Conservation (phyloP, 305 asterid species). For the Solanum hybrid region DNA sequence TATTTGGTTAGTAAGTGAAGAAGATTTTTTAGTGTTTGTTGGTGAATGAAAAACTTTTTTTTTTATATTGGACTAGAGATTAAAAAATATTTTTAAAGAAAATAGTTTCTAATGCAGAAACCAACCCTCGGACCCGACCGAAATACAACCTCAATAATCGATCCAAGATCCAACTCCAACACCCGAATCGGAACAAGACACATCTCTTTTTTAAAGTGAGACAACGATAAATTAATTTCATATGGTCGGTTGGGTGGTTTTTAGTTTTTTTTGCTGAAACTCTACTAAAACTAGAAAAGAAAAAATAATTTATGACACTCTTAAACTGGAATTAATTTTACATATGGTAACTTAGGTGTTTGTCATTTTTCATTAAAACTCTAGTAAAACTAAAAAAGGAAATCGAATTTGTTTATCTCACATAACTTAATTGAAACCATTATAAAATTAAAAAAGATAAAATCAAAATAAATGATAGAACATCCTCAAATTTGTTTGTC, state of each 20-base stretch:
- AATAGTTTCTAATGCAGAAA: background rate
- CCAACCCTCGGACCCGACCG: background rate
- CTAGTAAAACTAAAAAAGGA: background rate
- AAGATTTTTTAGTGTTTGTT: no score
- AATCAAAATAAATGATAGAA: background rate
- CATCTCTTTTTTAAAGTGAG: no score
- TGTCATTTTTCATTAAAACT: background rate
- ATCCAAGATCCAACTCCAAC: background rate
- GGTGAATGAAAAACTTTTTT: background rate
- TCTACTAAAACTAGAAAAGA: no score
- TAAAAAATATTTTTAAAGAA: no score
- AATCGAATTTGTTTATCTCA: background rate
- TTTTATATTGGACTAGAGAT: background rate
- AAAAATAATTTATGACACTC: no score
- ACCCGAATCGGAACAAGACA: background rate
- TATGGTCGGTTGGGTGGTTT: no score
- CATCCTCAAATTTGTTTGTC: background rate
- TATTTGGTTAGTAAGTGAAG: background rate
- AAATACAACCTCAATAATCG: background rate
- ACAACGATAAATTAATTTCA: background rate
- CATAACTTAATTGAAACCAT: background rate
- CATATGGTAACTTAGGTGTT: background rate
- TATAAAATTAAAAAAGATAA: background rate
- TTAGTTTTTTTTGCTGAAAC: no score
- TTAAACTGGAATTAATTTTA: no score